Base-by-base conservation (phyloP, 768 basidiomycete species). In the Lyophyllum shimeji region DNA sequence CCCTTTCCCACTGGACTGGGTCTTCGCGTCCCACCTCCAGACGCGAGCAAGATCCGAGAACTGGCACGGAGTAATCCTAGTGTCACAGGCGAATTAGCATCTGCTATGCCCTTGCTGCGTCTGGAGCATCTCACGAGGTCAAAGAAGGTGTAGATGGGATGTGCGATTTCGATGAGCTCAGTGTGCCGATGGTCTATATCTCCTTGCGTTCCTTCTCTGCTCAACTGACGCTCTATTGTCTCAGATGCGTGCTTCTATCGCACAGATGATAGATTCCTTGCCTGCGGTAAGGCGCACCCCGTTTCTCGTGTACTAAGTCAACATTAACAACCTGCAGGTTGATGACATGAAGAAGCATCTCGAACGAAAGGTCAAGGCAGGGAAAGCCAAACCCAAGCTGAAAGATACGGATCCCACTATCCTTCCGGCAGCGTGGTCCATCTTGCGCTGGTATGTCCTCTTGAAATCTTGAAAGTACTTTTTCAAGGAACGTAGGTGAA, bases 1-100 rank as follows among this genome's bases (percentile, higher is more conserved):
- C 85, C 82, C 11, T 71, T 86, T 7, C 84, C 85, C 0, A 65
- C 82, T 13, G 86, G 87, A 6, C 75, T 85, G 69, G 85, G 78
- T 0, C 71, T 89, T 37, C 78, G 78, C 15, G 84, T 89, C 5
- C 75, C 74, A 11, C 57, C 64, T 2, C 77, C 81, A 0, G 69
- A 62, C 34, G 33, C 54, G 13, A 54, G 50, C 25, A 59, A 56
- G 25, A 40, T 59, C 23, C 37, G 13, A 39, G 25, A 39, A 24
- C 40, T n/a, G n/a, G n/a, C 20, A 18, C 25, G 50, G 2, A 42
- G 11, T 17, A 8, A 45, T 2, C 25, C 7, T 47, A 20, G 25
- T 44, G 13, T 40, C 17, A 7, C 15, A 0, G 12, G 7, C 13
- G 17, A 23, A 3, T 17, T 3, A 37, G 34, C 7, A 13, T 13